Evolutionary conservation across 2,329 filamentous ascomycete species (phyloP), one percentile per base, ranked within the genome.

Genomic region (Endoconidiophora polonica): DNA sequence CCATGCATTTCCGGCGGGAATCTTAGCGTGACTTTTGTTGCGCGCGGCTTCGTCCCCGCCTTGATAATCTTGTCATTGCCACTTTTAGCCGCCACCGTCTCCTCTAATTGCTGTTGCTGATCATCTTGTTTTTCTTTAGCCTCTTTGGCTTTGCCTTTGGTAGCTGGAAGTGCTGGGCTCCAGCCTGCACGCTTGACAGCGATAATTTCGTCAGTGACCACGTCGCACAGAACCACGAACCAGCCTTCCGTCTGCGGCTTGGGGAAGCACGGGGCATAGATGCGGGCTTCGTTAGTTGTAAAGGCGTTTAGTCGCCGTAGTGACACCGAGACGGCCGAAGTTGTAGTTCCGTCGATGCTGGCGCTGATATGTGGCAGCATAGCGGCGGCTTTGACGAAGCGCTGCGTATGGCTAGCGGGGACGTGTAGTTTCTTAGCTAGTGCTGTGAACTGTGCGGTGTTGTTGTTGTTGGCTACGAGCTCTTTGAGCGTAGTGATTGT

Each of bases 201-300:
- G 3, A 94, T 65, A 38, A 96, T 72, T 57, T 95, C 86, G 53
- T 90, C 86, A 5, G 66, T 73, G 0, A 68, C 68, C 2, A 74
- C 59, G 57, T 83, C 78, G 5, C 79, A 81, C 0, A 94, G 73
- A 20, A 96, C 61, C 12, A 91, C 76, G 63, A 98, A 96, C 75
- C 81, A 96, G 0, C 88, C 88, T 60, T 98, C 91, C 0, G 79
- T 91, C 64, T 98, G 91, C 14, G 87, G 79, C 65, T 98, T 98
- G 1, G 90, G 90, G 66, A 94, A 96, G 20, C 76, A 74, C 2
- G 93, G 90, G 0, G 91, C 86, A 58, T 81, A 94, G 60, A 95
- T 83, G 54, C 82, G 76, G 45, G 76, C 79, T 1, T 87, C 83
- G 6, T 71, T 67, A 59, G 82, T 74, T 10, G 69, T 68, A 3